Base-by-base conservation (phyloP, 345 rosid species). In the Moricandia moricandioides region DNA sequence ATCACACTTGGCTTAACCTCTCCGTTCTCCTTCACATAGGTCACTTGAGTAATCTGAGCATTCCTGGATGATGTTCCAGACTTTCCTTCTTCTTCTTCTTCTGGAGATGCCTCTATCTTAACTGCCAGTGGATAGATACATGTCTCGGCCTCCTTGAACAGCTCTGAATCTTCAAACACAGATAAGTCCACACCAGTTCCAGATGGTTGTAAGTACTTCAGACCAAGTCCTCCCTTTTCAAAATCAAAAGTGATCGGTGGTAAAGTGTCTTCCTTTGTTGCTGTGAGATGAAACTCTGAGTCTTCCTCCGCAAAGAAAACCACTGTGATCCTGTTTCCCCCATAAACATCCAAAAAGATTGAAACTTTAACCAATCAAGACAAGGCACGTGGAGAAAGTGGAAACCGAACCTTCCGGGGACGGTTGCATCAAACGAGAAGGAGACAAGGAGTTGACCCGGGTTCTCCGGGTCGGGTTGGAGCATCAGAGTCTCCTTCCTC, bases 131-230 rank as follows among this genome's bases (percentile, higher is more conserved):
- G 96, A 73, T 78, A 88, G 54, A 85, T 66, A 27, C 78, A 86
- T 18, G 67, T 64, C 27, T 70, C 81, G 7, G 24, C 82, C 7
- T 69, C 75, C 68, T 65, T 79, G 43, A 83, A 68, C 16, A 88
- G 63, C 81, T 87, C 88, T 2, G 31, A 27, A 63, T 88, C 92
- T 66, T 89, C 85, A 9, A 89, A 84, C 63, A 73, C 64, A 0
- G 96, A 84, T 18, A 91, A 83, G 79, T 88, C 84, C 4, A 93
- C 80, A 74, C 98, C 98, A 0, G 88, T 85, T 71, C 97, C 91
- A 68, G 87, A 78, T 26, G 89, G 86, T 69, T 86, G 98, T 63
- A 77, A 75, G 69, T 89, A 93, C 81, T 86, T 87, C 76, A 88
- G 98, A 58, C 86, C 88, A 57, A 93, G 87, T 47, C 96, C 52